These are phyloP conservation scores for Quercus mongolica DNA, from an alignment of 306 rosid species.

Conservation along the genomic window DNA sequence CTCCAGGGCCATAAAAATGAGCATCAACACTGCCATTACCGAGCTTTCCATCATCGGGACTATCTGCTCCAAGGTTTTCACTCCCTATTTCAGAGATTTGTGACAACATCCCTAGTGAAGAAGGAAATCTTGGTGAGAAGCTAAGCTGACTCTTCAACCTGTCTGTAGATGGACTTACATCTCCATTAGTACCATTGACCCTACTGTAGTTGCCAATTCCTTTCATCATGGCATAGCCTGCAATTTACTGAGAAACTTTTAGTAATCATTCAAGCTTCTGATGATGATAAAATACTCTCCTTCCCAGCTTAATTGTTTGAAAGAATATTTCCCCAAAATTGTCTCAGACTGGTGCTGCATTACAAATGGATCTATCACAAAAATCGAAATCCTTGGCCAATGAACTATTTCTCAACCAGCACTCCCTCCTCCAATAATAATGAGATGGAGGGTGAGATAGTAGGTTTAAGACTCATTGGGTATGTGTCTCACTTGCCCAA, in stretches of 20 bases:
- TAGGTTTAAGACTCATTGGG: too few relatives aligned
- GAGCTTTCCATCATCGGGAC: constrained; percentile 39
- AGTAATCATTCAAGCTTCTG: not conserved
- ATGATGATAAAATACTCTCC: not conserved
- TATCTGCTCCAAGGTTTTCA: constrained; percentile 42
- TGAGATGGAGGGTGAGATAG: too few relatives aligned
- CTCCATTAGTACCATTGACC: constrained; percentile 32
- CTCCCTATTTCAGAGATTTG: constrained; percentile 53
- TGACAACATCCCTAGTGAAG: constrained; percentile 60
- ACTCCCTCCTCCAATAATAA: too few relatives aligned
- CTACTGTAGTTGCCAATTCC: constrained; percentile 42
- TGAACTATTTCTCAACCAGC: too few relatives aligned
- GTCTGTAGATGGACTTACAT: constrained; percentile 38
- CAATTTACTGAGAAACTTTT: constrained; percentile 22
- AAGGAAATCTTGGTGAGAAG: constrained; percentile 49
- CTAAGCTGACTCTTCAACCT: constrained; percentile 56
- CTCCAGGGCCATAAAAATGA: constrained; percentile 37
- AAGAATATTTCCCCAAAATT: not conserved
- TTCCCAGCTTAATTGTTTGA: not conserved
- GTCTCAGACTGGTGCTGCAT: not conserved
- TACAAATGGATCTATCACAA: not conserved
- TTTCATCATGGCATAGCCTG: constrained; percentile 48
- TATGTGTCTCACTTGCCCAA: too few relatives aligned
- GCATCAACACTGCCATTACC: constrained; percentile 36
- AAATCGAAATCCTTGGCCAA: not conserved